Evolutionary conservation across 768 basidiomycete genomes (phyloP).

Genomic region (Naematelia encephala): DNA sequence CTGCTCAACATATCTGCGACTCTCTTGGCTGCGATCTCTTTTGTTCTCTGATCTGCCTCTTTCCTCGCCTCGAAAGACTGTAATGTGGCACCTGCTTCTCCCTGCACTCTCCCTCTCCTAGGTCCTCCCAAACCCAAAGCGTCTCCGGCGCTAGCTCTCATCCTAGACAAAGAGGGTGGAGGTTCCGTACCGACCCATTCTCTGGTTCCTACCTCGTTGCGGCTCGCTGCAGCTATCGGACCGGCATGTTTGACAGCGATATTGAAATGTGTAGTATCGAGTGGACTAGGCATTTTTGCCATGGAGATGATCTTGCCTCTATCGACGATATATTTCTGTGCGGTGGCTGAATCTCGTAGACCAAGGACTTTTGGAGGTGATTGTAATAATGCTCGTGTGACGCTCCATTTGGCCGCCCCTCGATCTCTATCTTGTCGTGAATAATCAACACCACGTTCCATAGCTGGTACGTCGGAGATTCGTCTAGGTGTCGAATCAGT

Average conservation of each 20-base stretch:
- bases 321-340: neutral
- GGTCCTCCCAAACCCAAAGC: neutral
- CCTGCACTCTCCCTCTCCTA: neutral
- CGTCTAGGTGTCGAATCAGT: neutral
- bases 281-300: slow-evolving; percentile 2
- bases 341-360: neutral
- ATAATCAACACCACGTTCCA: neutral
- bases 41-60: neutral
- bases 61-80: neutral
- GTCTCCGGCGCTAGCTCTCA: neutral
- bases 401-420: neutral
- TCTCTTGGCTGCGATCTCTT: neutral
- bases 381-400: neutral
- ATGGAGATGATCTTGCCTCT: neutral
- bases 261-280: slow-evolving; percentile 3
- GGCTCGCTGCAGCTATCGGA: neutral
- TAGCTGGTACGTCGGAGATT: neutral
- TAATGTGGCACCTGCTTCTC: neutral
- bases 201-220: neutral
- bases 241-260: slow-evolving; percentile 2
- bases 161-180: neutral
- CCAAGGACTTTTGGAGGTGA: slow-evolving; percentile 1
- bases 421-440: neutral
- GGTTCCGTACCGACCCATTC: slow-evolving; percentile 7
- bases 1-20: neutral